A percentile compares a stretch with the other conserved stretches of the same genome.
These are phyloP conservation scores for Globisporangium okanoganense DNA, from an alignment of 352 stramenopile species.

Conservation along the genomic window DNA sequence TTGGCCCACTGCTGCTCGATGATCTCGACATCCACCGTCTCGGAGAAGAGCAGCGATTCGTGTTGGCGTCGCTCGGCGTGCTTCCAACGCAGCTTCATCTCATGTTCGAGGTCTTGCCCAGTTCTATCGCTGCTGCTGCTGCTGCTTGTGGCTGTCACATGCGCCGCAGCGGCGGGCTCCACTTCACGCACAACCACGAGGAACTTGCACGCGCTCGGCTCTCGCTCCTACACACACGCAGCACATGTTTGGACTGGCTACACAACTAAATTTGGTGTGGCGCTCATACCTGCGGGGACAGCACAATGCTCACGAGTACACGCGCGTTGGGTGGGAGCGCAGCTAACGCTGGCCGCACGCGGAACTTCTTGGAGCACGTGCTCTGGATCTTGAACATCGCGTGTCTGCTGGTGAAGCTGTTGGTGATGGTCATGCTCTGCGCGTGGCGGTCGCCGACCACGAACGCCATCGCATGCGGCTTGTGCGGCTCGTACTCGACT, in stretches of 20 bases:
- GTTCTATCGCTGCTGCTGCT: not conserved
- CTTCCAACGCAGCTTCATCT: constrained; percentile 28
- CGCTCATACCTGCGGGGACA: constrained; percentile 34
- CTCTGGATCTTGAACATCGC: constrained; percentile 46
- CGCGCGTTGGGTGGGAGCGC: constrained; percentile 5
- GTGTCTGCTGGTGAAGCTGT: constrained; percentile 10
- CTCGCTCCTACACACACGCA: constrained; percentile 15
- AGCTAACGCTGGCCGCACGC: constrained; percentile 29
- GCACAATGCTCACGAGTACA: constrained; percentile 22
- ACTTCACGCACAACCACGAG: constrained; percentile 20
- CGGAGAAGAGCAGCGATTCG: constrained; percentile 26
- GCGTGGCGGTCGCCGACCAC: constrained; percentile 6
- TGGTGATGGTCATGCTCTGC: constrained; percentile 12
- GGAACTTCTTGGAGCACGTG: constrained; percentile 32
- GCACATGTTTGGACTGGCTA: not conserved
- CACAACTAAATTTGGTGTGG: too few species aligned
- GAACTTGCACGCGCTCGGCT: constrained; percentile 33
- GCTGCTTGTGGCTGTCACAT: not conserved
- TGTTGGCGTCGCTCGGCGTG: constrained; percentile 16
- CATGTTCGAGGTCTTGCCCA: not conserved
- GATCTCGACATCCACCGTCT: constrained; percentile 24
- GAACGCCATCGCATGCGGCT: constrained; percentile 14
- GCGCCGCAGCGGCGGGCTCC: not conserved
- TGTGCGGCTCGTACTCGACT: constrained; percentile 11
- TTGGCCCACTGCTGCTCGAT: not conserved